Evolutionary conservation across 805 yeast genomes (phyloP), one percentile per base, ranked within the genome.

Genomic region (Zygoascus bituminiphila): DNA sequence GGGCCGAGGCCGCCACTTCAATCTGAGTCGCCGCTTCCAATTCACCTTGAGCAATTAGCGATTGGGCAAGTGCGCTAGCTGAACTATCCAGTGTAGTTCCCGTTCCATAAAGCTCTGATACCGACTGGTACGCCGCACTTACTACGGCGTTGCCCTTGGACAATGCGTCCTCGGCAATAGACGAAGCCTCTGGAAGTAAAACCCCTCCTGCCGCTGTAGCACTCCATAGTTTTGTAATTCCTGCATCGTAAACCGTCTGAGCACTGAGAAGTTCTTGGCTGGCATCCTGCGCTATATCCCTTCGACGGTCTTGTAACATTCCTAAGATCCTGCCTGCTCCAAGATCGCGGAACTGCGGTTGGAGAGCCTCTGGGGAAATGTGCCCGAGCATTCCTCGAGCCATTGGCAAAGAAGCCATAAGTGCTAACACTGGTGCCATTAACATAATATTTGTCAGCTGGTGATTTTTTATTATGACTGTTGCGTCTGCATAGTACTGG

Each of bases 181-280:
- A 17, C 5, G 50, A 47, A 12, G 50, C 50, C 29, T 29, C 33
- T 5, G 50, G 43, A 7, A 19, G 23, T 38, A 47, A 36, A 33
- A 22, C 37, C 4, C 46, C 50, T 5, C 50, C 50, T 7, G 14
- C 15, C 33, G 22, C 21, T 4, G 29, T 21, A 17, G 50, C 50
- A 26, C 21, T 20, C 17, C 33, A 19, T 6, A 47, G 20, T 26
- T 29, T 20, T 14, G 40, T 20, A n/a, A 47, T 45, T 19, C 45
- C 50, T 20, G 31, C 50, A 8, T 42, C 24, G 35, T 47, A 47
- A 2, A 14, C 40, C 5, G 19, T 14, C 37, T 47, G 33, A 9
- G 50, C 50, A 22, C 26, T 25, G 4, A 15, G 5, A 12, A 15
- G 7, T 29, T 12, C n/a, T 7, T 29, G 15, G 33, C 33, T 29